A percentile compares a stretch with the other conserved stretches of the same genome.
phyloP scores from a whole-genome alignment of 305 asterid species.

The Nicotiana rustica region DNA sequence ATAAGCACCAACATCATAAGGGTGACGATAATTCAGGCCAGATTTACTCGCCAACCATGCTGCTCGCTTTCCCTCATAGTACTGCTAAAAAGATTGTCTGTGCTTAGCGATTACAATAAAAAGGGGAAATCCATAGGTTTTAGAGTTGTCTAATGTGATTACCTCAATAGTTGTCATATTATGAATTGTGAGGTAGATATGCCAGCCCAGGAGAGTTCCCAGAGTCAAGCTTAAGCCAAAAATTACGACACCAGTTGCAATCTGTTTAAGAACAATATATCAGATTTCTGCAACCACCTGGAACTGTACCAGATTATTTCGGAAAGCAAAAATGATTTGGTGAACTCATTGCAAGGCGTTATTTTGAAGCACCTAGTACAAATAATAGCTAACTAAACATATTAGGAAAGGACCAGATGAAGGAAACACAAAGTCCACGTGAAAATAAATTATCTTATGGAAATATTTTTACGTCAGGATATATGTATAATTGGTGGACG shows the following conservation, averaged over 20 bases:
- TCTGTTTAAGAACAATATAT: slow-evolving; percentile 1
- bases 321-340: background rate
- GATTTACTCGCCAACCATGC: slow-evolving; percentile 95
- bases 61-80: slow-evolving; percentile 77
- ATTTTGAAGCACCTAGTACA: background rate
- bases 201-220: slow-evolving; percentile 84
- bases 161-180: slow-evolving; percentile 98
- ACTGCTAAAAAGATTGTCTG: slow-evolving; percentile 50
- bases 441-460: background rate
- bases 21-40: slow-evolving; percentile 77
- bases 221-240: slow-evolving; percentile 61
- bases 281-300: background rate
- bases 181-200: slow-evolving; percentile 74
- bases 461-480: slow-evolving; percentile 1
- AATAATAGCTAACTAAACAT: background rate
- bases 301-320: too few species aligned
- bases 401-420: background rate
- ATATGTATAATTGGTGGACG: slow-evolving; percentile 1
- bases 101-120: background rate
- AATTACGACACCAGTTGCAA: slow-evolving; percentile 54
- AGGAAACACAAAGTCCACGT: background rate
- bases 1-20: slow-evolving; percentile 75
- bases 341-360: background rate
- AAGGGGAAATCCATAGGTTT: slow-evolving; percentile 22
- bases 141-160: slow-evolving; percentile 25